Evolutionary conservation across 257 asterid genomes (phyloP).

Genomic region (Cinchona pubescens): DNA sequence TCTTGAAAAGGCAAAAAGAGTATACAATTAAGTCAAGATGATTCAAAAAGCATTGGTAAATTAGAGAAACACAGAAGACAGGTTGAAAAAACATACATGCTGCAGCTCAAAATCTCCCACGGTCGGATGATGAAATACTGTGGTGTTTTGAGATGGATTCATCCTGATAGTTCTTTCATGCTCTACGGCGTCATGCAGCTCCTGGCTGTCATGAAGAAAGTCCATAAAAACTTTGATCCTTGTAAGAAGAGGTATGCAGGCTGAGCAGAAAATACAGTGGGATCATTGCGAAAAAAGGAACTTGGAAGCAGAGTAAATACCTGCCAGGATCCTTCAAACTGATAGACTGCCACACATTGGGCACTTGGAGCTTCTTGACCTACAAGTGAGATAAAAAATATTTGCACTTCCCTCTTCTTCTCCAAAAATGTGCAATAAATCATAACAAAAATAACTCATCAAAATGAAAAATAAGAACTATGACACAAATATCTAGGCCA

Average conservation of each 20-base stretch:
- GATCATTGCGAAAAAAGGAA: background rate
- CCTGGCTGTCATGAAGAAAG: constrained; percentile 63
- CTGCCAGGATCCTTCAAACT: constrained; percentile 83
- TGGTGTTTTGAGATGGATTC: constrained; percentile 81
- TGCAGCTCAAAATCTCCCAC: constrained; percentile 92
- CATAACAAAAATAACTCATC: background rate
- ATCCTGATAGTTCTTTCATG: constrained; percentile 74
- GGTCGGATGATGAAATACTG: constrained; percentile 93
- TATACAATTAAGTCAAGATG: background rate
- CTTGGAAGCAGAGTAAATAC: constrained; percentile 26
- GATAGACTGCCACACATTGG: constrained; percentile 91
- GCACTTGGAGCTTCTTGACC: constrained; percentile 94
- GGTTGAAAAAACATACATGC: constrained; percentile 56
- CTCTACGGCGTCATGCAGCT: constrained; percentile 89
- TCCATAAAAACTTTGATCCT: constrained; percentile 8
- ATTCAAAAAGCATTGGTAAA: background rate
- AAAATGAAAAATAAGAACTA: background rate
- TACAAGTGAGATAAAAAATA: constrained; percentile 19
- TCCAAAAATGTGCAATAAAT: background rate
- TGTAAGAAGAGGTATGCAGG: constrained; percentile 9
- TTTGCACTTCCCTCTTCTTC: background rate
- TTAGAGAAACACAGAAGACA: background rate
- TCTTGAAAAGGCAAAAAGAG: constrained; percentile 2
- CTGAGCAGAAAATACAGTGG: background rate
- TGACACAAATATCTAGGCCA: too few relatives aligned